phyloP scores from a whole-genome alignment of 257 asterid genomes.

The Salvia miltiorrhiza region DNA sequence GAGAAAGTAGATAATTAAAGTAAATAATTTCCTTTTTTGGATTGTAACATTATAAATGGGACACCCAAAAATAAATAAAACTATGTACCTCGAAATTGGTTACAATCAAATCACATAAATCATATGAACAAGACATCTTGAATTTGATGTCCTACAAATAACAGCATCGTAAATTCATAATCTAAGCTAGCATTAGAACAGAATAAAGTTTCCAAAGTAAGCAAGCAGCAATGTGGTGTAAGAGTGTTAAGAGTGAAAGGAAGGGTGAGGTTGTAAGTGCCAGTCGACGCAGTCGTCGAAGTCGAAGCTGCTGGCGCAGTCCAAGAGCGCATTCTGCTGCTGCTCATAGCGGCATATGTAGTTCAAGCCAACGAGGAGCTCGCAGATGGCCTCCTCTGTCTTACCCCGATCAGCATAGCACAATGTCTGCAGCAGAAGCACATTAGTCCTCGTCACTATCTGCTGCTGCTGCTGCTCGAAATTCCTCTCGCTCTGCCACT shows the following conservation, averaged over 20 bases:
- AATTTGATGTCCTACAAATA: constrained; percentile 17
- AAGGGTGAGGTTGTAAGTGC: constrained; percentile 49
- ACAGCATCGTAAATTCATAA: constrained; percentile 13
- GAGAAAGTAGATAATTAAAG: too few species aligned
- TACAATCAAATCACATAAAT: constrained; percentile 12
- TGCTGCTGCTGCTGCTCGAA: constrained; percentile 96
- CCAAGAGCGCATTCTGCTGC: constrained; percentile 83
- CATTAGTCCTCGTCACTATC: constrained; percentile 65
- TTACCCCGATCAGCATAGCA: constrained; percentile 74
- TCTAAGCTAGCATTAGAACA: constrained; percentile 22
- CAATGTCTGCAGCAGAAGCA: constrained; percentile 78
- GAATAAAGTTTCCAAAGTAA: constrained; percentile 1
- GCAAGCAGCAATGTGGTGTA: background rate
- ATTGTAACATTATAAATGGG: too few species aligned
- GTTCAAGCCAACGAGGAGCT: constrained; percentile 75
- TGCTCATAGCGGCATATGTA: constrained; percentile 90
- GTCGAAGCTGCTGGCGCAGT: constrained; percentile 89
- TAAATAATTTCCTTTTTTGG: too few species aligned
- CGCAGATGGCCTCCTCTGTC: constrained; percentile 73
- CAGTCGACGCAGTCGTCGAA: constrained; percentile 74
- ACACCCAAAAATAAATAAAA: background rate
- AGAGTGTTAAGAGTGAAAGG: constrained; percentile 37
- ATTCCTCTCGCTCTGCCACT: constrained; percentile 92
- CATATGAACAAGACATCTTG: constrained; percentile 9
- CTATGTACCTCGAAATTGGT: background rate